Conservation (phyloP, 1,284 basidiomycete species). For the Exobasidium rhododendri region DNA sequence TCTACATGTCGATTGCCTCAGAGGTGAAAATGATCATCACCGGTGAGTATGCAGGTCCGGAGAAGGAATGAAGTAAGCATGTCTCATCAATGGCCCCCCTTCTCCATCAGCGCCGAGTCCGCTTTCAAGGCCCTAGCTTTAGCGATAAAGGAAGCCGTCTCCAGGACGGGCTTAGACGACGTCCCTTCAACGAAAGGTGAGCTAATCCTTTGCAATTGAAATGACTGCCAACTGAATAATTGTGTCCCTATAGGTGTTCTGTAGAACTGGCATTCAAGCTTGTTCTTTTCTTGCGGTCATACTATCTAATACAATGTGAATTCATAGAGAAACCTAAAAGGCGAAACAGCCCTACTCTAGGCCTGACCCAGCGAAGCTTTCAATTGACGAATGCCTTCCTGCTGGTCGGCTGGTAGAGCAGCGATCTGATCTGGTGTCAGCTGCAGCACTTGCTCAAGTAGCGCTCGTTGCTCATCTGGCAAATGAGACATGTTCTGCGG, state of each 20-base stretch:
- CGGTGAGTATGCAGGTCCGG: constrained; percentile 72
- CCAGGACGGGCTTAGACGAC: constrained; percentile 81
- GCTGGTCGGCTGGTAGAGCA: constrained; percentile 74
- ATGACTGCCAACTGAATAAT: neutral
- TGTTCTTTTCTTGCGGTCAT: neutral
- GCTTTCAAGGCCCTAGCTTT: constrained; percentile 96
- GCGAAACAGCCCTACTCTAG: neutral
- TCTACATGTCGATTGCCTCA: constrained; percentile 85
- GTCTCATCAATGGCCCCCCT: too few species aligned
- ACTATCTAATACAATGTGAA: neutral
- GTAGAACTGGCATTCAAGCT: neutral
- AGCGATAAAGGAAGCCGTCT: constrained; percentile 89
- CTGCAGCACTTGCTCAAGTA: constrained; percentile 69
- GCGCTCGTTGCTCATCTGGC: constrained; percentile 40
- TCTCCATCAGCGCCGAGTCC: constrained; percentile 72
- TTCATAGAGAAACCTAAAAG: neutral
- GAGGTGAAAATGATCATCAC: constrained; percentile 97
- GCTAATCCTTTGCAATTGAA: constrained; percentile 5
- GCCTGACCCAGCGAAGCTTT: constrained; percentile 49
- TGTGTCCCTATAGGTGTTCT: neutral
- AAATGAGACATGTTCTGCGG: constrained; percentile 30
- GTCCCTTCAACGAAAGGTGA: constrained; percentile 95
- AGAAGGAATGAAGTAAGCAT: too few species aligned
- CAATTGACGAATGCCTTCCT: constrained; percentile 73
- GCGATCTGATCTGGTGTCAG: constrained; percentile 84